Conservation (phyloP, 2,329 filamentous ascomycete genomes). For the Monilinia polystroma region DNA sequence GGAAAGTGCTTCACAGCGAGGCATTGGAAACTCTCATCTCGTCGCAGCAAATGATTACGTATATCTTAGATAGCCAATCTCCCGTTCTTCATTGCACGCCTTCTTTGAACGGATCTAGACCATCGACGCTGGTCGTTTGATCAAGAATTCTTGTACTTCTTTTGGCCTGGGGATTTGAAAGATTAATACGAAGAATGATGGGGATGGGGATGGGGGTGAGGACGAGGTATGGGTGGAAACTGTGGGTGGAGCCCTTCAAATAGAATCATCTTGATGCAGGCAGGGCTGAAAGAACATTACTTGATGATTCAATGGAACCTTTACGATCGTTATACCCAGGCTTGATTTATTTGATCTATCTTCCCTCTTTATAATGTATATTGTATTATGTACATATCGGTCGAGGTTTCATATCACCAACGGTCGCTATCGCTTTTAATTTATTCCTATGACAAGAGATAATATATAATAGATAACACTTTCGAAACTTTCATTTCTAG, state of each 20-base stretch:
- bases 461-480: constrained; percentile 2
- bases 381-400: too few species aligned
- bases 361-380: neutral
- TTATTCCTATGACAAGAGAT: neutral
- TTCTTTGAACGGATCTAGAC: neutral
- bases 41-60: constrained; percentile 10
- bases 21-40: neutral
- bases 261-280: neutral
- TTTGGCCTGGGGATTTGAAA: constrained; percentile 27
- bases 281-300: neutral
- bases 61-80: neutral
- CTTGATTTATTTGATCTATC: neutral
- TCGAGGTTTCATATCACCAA: neutral
- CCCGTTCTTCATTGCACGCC: neutral
- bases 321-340: neutral
- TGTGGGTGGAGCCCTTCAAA: neutral
- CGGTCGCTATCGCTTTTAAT: neutral
- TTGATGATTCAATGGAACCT: neutral
- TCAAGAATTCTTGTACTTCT: constrained; percentile 25
- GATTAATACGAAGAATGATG: constrained; percentile 20
- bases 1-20: constrained; percentile 27
- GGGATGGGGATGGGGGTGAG: constrained; percentile 11
- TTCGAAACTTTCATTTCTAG: neutral
- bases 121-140: constrained; percentile 27
- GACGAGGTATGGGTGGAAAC: constrained; percentile 5